Evolutionary conservation across 2,329 filamentous ascomycete genomes (phyloP), one percentile per base, ranked within the genome.

Genomic region (Zasmidium cellare): DNA sequence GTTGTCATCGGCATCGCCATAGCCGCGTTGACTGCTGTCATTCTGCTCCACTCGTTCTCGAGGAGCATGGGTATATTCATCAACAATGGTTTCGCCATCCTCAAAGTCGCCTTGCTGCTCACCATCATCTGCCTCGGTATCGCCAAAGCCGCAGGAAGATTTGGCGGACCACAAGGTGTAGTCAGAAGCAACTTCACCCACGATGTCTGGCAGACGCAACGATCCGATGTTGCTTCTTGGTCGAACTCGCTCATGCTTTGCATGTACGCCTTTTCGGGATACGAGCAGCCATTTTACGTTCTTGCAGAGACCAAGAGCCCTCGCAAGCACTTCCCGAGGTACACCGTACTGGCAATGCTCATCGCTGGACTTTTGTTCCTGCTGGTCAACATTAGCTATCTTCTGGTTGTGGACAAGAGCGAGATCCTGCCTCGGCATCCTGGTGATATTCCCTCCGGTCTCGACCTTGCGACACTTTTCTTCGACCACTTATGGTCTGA

Each of bases 81-180:
- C 22, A 82, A 81, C 65, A 84, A 84, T 59, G 22, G 75, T n/a
- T 71, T 84, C 28, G 81, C 81, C 2, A 67, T 77, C 2, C 63
- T 81, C 57, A 84, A 84, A 61, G 67, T 82, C 2, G 63, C 72
- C 47, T 76, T 83, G 1, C 73, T 84, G 1, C 55, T 82, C 1
- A 68, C 77, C 9, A 79, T 84, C 49, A 71, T 78, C 45, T 72
- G 78, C 9, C 67, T 75, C 19, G 77, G 75, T 9, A 59, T 69
- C 24, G 67, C 62, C 12, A 62, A 65, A 47, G 64, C 63, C 46
- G 67, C 62, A 24, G 63, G 63, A 14, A 51, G 45, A n/a, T 61
- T 65, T 41, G 63, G 63, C 19, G 63, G 63, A 3, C 48, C 61
- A 31, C 51, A 24, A 23, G 50, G 49, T 31, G 56, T 63, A n/a